A percentile compares a stretch with the other conserved stretches of the same genome.
Evolutionary conservation across 352 stramenopile species (phyloP).

Genomic region (Phytophthora melonis): DNA sequence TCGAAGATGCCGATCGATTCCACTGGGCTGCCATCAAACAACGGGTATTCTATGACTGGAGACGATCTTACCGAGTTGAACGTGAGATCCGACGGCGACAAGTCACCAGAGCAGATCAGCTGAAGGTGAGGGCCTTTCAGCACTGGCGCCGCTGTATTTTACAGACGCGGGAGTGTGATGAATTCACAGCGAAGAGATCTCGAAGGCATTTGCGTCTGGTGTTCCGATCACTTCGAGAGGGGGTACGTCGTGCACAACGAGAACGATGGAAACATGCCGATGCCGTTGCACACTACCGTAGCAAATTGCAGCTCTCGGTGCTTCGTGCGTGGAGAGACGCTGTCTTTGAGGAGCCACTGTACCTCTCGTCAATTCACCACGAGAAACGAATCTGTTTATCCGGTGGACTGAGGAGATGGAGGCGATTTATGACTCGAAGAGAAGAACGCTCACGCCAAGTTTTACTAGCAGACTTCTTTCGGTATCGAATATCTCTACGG

Average conservation of each 20-base stretch:
- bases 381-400: conserved; percentile 11
- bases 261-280: background rate
- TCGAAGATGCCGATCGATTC: conserved; percentile 19
- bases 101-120: background rate
- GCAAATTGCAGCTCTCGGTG: background rate
- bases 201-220: conserved; percentile 7
- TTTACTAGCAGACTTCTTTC: conserved; percentile 45
- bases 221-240: conserved; percentile 16
- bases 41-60: conserved; percentile 17
- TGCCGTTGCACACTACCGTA: conserved; percentile 20
- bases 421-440: conserved; percentile 10
- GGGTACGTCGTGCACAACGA: background rate
- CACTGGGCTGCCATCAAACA: conserved; percentile 9
- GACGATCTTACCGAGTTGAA: conserved; percentile 21
- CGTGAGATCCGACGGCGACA: conserved; percentile 27
- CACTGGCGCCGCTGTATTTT: conserved; percentile 26
- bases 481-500: conserved; percentile 24
- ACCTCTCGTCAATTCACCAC: conserved; percentile 24
- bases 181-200: conserved; percentile 8
- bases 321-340: conserved; percentile 23
- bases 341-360: conserved; percentile 21
- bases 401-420: conserved; percentile 33
- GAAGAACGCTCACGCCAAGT: conserved; percentile 16
- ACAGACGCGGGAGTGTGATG: conserved; percentile 23
- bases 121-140: conserved; percentile 14